Conservation (phyloP, 2,329 filamentous ascomycete species). For the Penicillium sp. region DNA sequence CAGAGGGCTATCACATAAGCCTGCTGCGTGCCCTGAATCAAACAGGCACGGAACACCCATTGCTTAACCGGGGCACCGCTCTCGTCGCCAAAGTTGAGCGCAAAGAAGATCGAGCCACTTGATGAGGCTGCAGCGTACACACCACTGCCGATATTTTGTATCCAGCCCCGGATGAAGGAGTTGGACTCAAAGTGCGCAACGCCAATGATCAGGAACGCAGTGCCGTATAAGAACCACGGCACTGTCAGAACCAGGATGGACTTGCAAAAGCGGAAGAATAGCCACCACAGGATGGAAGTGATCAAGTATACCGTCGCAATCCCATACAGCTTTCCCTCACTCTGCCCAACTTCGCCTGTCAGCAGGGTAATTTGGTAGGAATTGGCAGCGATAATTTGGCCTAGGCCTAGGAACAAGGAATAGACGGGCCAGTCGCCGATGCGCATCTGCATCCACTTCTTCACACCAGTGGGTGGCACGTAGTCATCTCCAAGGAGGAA, state of each 20-base stretch:
- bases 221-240: constrained; percentile 65
- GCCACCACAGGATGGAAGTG: constrained; percentile 64
- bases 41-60: constrained; percentile 68
- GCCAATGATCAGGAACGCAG: constrained; percentile 65
- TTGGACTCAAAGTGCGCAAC: constrained; percentile 58
- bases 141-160: constrained; percentile 63
- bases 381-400: constrained; percentile 66
- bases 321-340: constrained; percentile 61
- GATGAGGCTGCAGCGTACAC: constrained; percentile 65
- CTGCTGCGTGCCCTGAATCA: constrained; percentile 69
- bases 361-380: constrained; percentile 70
- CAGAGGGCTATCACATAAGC: constrained; percentile 66
- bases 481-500: constrained; percentile 61
- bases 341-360: constrained; percentile 63
- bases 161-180: constrained; percentile 49
- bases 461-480: constrained; percentile 57
- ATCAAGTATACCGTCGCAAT: constrained; percentile 62
- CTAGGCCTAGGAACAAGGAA: constrained; percentile 61
- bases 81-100: constrained; percentile 68
- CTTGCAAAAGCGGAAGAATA: constrained; percentile 60
- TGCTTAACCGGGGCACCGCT: constrained; percentile 63
- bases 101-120: constrained; percentile 66
- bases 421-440: constrained; percentile 68
- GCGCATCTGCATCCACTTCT: constrained; percentile 58
- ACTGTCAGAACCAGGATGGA: constrained; percentile 60